Evolutionary conservation across 2,329 filamentous ascomycete genomes (phyloP).

Genomic region (Mollisiaceae sp.): DNA sequence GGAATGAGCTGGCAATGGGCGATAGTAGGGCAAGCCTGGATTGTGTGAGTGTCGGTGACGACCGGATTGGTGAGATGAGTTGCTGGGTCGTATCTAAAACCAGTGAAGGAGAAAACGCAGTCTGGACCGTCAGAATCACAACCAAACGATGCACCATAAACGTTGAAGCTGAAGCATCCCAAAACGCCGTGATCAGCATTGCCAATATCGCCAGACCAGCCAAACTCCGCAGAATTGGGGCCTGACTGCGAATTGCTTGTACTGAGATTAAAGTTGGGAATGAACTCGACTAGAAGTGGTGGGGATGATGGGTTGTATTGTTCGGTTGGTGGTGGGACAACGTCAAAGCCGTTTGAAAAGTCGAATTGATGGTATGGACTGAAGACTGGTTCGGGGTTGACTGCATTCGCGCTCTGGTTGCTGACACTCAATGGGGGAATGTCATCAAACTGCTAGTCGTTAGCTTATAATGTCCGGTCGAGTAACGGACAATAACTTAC

Average conservation of each 20-base stretch:
- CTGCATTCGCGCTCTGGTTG: constrained; percentile 28
- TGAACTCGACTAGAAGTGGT: constrained; percentile 42
- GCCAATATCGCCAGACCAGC: constrained; percentile 37
- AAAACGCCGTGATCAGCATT: constrained; percentile 36
- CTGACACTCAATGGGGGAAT: constrained; percentile 36
- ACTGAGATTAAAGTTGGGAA: constrained; percentile 36
- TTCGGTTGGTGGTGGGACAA: constrained; percentile 40
- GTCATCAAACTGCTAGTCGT: constrained; percentile 39
- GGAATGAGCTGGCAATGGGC: constrained; percentile 42
- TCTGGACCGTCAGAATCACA: constrained; percentile 44
- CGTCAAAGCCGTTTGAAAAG: constrained; percentile 45
- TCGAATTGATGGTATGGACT: constrained; percentile 44
- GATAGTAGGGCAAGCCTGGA: constrained; percentile 41
- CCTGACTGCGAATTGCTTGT: constrained; percentile 22
- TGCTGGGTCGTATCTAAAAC: constrained; percentile 39
- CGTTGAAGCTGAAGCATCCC: constrained; percentile 46
- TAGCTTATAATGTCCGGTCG: constrained; percentile 14
- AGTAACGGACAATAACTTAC: constrained; percentile 28
- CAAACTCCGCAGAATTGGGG: constrained; percentile 38
- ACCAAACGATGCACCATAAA: constrained; percentile 45
- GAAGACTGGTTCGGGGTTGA: constrained; percentile 38
- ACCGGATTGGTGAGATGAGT: constrained; percentile 34
- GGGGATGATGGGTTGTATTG: constrained; percentile 41
- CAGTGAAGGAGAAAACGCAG: constrained; percentile 48
- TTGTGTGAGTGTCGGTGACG: constrained; percentile 32